Evolutionary conservation across 345 rosid species (phyloP).

Genomic region (Populus nigra): DNA sequence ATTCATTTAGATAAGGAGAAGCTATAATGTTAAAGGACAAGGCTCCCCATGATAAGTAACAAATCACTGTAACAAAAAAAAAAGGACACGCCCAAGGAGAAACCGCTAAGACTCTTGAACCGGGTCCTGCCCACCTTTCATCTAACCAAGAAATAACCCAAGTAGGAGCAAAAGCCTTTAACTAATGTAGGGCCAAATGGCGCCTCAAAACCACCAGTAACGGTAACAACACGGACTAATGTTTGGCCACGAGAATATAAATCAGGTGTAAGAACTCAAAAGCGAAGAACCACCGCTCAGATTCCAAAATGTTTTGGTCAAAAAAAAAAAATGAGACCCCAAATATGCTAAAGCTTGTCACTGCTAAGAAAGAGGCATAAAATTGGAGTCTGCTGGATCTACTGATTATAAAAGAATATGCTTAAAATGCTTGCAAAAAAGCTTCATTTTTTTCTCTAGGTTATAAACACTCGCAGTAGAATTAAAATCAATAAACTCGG

Average conservation of each 20-base stretch:
- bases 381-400: constrained; percentile 17
- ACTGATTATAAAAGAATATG: constrained; percentile 28
- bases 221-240: not conserved
- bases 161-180: constrained; percentile 9
- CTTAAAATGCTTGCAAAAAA: constrained; percentile 22
- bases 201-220: not conserved
- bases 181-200: not conserved
- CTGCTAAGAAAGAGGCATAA: not conserved
- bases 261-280: not conserved
- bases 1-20: not conserved
- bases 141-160: constrained; percentile 15
- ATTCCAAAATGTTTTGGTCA: not conserved
- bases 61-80: not conserved
- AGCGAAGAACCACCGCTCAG: not conserved
- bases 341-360: not conserved
- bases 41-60: not conserved
- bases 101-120: constrained; percentile 7
- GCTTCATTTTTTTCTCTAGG: not conserved
- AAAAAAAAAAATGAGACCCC: not conserved
- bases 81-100: constrained; percentile 2
- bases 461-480: constrained; percentile 7
- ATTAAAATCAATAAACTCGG: not conserved
- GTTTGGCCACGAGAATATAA: constrained; percentile 3
- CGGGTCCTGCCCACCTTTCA: not conserved
- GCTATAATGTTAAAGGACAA: not conserved